Percentiles rank a stretch among this genome's conserved stretches.
These are phyloP conservation scores for Acorus calamus DNA, from an alignment of 106 monocot genomes.

Conservation along the genomic window DNA sequence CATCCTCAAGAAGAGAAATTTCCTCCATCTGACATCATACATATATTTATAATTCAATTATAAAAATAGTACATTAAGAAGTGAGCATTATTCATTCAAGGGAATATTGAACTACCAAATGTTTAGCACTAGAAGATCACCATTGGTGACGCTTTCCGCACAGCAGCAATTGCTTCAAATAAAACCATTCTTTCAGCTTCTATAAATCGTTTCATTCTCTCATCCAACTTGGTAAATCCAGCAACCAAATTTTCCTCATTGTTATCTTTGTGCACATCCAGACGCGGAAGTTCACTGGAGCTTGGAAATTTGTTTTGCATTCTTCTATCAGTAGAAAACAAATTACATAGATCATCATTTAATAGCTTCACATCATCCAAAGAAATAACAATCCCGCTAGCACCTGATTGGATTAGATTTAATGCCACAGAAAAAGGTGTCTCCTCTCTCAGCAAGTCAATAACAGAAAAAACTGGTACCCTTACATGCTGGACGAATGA, in stretches of 20 bases:
- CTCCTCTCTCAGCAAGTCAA: conserved; percentile 21
- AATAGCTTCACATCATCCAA: conserved; percentile 44
- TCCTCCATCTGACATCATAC: conserved; percentile 79
- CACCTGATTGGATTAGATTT: conserved; percentile 54
- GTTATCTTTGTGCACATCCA: conserved; percentile 12
- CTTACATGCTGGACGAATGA: conserved; percentile 36
- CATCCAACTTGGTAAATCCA: conserved; percentile 75
- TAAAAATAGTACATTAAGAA: conserved; percentile 14
- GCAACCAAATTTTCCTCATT: conserved; percentile 17
- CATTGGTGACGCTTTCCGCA: conserved; percentile 86
- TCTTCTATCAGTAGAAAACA: conserved; percentile 21
- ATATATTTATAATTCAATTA: conserved; percentile 12
- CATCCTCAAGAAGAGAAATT: conserved; percentile 75
- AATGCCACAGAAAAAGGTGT: conserved; percentile 18
- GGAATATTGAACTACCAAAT: conserved; percentile 90
- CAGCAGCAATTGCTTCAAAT: conserved; percentile 54
- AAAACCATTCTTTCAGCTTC: conserved; percentile 62
- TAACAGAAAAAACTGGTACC: conserved; percentile 61
- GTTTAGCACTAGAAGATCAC: conserved; percentile 96
- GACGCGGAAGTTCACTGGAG: conserved; percentile 14
- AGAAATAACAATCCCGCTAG: conserved; percentile 71
- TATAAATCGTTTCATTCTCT: conserved; percentile 49
- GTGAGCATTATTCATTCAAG: conserved; percentile 30
- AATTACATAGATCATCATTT: conserved; percentile 30
- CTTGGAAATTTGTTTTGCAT: conserved; percentile 17